A percentile compares a stretch with the other conserved stretches of the same genome.
Conservation (phyloP, 257 asterid genomes). For the Solanum sejunctum region DNA sequence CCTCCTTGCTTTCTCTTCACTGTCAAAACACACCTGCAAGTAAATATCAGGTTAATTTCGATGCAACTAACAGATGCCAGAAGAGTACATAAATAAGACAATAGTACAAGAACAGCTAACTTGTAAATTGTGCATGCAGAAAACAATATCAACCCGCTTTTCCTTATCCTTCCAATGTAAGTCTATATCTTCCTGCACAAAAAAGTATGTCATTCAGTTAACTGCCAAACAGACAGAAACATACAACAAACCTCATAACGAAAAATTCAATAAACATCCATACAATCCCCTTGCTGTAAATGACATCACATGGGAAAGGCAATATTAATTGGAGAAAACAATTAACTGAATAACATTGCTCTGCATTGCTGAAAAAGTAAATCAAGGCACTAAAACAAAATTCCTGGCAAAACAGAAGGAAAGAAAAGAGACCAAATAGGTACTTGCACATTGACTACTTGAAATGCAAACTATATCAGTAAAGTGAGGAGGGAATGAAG, state of each 20-base stretch:
- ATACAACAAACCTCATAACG: background rate
- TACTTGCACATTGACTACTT: background rate
- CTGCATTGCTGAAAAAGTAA: background rate
- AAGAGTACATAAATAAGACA: background rate
- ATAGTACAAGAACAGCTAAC: constrained; percentile 22
- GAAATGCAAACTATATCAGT: background rate
- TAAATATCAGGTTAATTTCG: background rate
- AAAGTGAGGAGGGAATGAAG: background rate
- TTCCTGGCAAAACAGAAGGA: background rate
- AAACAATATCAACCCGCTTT: constrained; percentile 68
- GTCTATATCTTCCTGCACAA: constrained; percentile 63
- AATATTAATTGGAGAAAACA: background rate
- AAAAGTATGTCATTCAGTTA: background rate
- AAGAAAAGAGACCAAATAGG: background rate
- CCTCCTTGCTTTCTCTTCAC: constrained; percentile 71
- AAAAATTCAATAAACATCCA: background rate
- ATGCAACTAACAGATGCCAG: background rate
- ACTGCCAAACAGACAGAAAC: background rate
- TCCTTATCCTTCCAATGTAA: constrained; percentile 58
- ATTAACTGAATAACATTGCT: background rate
- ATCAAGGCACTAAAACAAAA: background rate
- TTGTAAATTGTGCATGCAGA: constrained; percentile 93
- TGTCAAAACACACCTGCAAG: constrained; percentile 74
- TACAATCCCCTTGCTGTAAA: background rate
- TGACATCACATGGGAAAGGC: background rate